Base-by-base conservation (phyloP, 2,329 filamentous ascomycete genomes). In the Lizonia empirigonia region DNA sequence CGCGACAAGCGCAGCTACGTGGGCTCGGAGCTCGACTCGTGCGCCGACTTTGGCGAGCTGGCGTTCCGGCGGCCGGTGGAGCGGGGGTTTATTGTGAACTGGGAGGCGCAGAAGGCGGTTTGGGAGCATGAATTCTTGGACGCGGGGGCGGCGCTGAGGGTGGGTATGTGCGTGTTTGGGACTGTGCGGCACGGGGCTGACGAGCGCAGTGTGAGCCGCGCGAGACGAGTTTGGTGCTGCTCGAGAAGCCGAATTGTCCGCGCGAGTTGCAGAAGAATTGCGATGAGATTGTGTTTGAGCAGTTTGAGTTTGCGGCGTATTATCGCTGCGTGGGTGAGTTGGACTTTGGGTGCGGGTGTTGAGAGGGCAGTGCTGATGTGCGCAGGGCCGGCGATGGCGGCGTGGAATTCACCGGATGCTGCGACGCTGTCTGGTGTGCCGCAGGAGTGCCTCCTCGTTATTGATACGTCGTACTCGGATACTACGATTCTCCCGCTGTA, bases 251-350 rank as follows among this genome's bases (percentile, higher is more conserved):
- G 4, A 96, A 95, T 74, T 86, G 87, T 4, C 81, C 96, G 48
- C 86, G 88, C 0, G 85, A 86, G 10, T 76, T 99, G 57, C 91
- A 97, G 74, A 84, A 87, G 30, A 94, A 97, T 70, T 91, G 90
- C 63, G 94, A 99, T 68, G 93, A 99, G 77, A 91, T 99, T 68
- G 85, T 97, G 1, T 97, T 99, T 78, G 94, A 99, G 70, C 92
- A 97, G 70, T 99, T 94, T 77, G 90, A 90, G 2, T 99, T 99
- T 74, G 84, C 87, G 9, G 88, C 89, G 60, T 96, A 96, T 75
- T 88, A 88, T 59, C 85, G 94, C 54, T 86, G 84, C 50, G 78
- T 89, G 58, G 89, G 89, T 82, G 69, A 53, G 44, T 53, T 13
- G 9, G 13, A 4, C 2, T 2, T 10, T 12, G 2, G 39, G 30